A percentile compares a stretch with the other conserved stretches of the same genome.
These are phyloP conservation scores for Knoxia roxburghii DNA, from an alignment of 257 asterid genomes.

Conservation along the genomic window DNA sequence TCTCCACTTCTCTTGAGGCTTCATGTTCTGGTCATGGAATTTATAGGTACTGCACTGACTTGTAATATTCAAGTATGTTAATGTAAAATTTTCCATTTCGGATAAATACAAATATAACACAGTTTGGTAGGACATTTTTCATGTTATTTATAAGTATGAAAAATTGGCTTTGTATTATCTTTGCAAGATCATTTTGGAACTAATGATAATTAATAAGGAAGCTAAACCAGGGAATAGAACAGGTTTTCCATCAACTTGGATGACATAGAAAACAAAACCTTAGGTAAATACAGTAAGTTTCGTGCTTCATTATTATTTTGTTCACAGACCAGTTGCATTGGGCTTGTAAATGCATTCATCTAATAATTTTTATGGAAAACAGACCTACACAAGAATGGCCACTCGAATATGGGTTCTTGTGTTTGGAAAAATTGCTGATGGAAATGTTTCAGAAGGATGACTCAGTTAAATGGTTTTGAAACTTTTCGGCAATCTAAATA, in stretches of 20 bases:
- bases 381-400: not conserved
- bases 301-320: not conserved
- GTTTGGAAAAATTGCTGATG: not conserved
- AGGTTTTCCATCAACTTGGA: not conserved
- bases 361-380: not conserved
- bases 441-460: not conserved
- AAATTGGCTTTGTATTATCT: not conserved
- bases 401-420: not conserved
- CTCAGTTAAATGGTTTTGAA: not conserved
- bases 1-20: conserved; percentile 75
- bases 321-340: not conserved
- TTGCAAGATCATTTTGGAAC: not conserved
- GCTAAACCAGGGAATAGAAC: not conserved
- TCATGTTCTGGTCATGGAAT: conserved; percentile 98
- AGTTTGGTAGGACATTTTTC: not conserved
- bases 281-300: not conserved
- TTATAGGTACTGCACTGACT: conserved; percentile 51
- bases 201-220: not conserved
- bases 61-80: not conserved
- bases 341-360: not conserved
- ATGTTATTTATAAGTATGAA: not conserved
- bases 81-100: not conserved
- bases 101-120: not conserved
- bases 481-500: not conserved
- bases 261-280: not conserved